A percentile compares a stretch with the other conserved stretches of the same genome.
Conservation (phyloP, 140 eudicot species). For the Flaveria floridana region DNA sequence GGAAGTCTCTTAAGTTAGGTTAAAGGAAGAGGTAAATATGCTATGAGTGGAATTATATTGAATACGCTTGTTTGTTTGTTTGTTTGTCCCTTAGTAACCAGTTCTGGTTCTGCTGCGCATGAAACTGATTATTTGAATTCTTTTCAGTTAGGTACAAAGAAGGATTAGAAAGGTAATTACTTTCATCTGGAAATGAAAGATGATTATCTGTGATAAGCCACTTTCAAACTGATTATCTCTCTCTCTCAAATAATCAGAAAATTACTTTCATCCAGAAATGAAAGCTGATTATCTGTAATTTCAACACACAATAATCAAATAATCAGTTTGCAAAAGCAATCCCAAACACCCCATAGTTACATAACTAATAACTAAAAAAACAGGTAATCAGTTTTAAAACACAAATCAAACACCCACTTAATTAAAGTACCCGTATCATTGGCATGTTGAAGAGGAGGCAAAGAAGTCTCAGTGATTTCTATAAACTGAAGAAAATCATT, state of each 20-base stretch:
- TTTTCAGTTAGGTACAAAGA: neutral
- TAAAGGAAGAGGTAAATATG: neutral
- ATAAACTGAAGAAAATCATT: constrained; percentile 45
- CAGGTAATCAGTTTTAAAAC: neutral
- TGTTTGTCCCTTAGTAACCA: neutral
- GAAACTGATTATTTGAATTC: neutral
- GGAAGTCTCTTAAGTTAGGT: neutral
- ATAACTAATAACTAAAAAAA: neutral
- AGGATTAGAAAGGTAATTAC: neutral
- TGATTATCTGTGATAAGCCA: neutral
- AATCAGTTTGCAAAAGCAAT: neutral
- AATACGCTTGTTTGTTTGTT: neutral
- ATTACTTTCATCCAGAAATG: neutral
- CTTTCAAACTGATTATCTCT: neutral
- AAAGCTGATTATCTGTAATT: neutral
- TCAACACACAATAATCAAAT: neutral
- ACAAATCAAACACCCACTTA: neutral
- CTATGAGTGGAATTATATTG: too few relatives aligned
- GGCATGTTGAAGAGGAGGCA: constrained; percentile 14
- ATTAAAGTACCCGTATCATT: constrained; percentile 25
- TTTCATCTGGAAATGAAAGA: neutral
- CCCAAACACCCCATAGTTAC: neutral
- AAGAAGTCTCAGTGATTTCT: constrained; percentile 1
- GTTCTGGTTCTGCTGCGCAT: neutral
- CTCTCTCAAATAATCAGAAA: neutral